Base-by-base conservation (phyloP, 345 rosid species). In the Kernera saxatilis region DNA sequence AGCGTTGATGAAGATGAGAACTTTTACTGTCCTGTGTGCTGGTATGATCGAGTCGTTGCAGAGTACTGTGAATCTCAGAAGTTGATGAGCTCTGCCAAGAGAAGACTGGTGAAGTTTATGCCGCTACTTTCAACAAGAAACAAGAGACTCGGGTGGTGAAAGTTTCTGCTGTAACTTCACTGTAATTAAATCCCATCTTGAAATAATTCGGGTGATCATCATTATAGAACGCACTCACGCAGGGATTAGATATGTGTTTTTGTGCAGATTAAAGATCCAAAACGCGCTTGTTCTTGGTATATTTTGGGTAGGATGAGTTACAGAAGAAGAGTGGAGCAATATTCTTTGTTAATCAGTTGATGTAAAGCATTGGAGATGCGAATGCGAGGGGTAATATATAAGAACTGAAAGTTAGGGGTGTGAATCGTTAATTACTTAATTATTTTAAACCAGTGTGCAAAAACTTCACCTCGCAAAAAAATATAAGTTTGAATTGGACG, bases 1-100 rank as follows among this genome's bases (percentile, higher is more conserved):
- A 45, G 29, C 32, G 6, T 76, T 39, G 75, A 76, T 15, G 61
- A 62, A 55, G 39, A 63, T 0, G 61, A 60, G 13, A 55, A 48
- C 60, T 76, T 69, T 46, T 30, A 62, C 4, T 76, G 71, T 53
- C 75, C 75, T 54, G 30, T 69, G 22, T 69, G 75, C 45, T 70
- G 75, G 66, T 69, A 55, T 76, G 70, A 69, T 19, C 45, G 18
- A 44, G 45, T 46, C 7, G 57, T 39, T 18, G 12, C 13, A 22
- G 60, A 76, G 14, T 76, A 76, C 48, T 5, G 21, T 11, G 70
- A 76, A 43, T 35, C 66, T 26, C 59, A 44, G 71, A 62, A 54
- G 30, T 8, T 63, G 33, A 10, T 76, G 27, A 36, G 49, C 39
- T 21, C 13, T 37, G 66, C 75, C 53, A 69, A 63, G 66, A 62